These are phyloP conservation scores for Oryza officinalis DNA, from an alignment of 176 grass and related monocot species.

Conservation along the genomic window DNA sequence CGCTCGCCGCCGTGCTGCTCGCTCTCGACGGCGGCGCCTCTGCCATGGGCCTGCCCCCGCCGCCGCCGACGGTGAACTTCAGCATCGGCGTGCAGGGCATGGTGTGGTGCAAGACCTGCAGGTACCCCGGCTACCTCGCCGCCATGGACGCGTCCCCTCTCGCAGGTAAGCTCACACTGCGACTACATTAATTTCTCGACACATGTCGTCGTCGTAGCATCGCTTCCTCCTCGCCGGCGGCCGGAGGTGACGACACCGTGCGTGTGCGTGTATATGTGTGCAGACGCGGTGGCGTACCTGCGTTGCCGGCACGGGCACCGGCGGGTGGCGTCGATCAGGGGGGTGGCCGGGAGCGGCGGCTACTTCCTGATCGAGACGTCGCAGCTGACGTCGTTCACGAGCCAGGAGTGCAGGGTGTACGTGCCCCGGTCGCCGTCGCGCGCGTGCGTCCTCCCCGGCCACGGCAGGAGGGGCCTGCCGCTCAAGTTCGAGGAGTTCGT, in stretches of 20 bases:
- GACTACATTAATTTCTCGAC: too few relatives aligned
- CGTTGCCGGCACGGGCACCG: conserved; percentile 39
- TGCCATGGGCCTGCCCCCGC: conserved; percentile 48
- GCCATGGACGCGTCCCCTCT: conserved; percentile 55
- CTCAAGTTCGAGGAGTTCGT: conserved; percentile 68
- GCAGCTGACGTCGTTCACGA: conserved; percentile 60
- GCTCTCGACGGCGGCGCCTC: background rate
- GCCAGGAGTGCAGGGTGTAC: conserved; percentile 55
- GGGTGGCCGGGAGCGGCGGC: conserved; percentile 25
- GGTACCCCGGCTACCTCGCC: conserved; percentile 43
- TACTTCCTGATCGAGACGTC: conserved; percentile 71
- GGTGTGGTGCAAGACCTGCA: conserved; percentile 53
- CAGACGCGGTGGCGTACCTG: conserved; percentile 56
- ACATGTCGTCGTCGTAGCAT: too few relatives aligned
- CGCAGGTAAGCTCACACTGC: conserved; percentile 6
- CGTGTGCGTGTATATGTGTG: background rate
- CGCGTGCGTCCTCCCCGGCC: conserved; percentile 29
- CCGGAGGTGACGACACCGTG: background rate
- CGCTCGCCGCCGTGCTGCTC: conserved; percentile 31
- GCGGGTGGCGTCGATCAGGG: conserved; percentile 14
- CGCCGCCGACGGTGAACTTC: conserved; percentile 51
- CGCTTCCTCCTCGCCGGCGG: too few relatives aligned
- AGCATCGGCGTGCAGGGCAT: conserved; percentile 59
- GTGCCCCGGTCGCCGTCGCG: conserved; percentile 23
- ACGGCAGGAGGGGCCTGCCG: conserved; percentile 21